Conservation (phyloP, 768 basidiomycete species). For the Ramaria rubella region DNA sequence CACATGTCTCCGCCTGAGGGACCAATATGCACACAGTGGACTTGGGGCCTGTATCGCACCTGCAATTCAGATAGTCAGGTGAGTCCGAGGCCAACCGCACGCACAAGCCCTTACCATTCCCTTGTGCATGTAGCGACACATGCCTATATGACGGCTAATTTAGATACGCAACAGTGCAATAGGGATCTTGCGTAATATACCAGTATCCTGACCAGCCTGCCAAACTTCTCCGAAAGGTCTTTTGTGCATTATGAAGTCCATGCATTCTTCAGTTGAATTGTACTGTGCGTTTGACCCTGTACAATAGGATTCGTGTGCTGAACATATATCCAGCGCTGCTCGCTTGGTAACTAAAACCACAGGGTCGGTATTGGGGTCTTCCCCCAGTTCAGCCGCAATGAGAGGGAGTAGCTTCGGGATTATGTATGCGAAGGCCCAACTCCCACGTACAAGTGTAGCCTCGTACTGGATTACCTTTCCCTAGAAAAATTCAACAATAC, state of each 20-base stretch:
- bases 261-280: not conserved
- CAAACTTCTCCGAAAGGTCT: not conserved
- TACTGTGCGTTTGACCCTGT: not conserved
- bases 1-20: not conserved
- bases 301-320: not conserved
- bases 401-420: not conserved
- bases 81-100: not conserved
- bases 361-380: not conserved
- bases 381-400: not conserved
- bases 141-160: not conserved
- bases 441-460: not conserved
- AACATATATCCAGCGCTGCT: not conserved
- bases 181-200: not conserved
- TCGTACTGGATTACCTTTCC: not conserved
- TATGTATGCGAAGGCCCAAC: not conserved
- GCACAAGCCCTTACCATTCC: not conserved
- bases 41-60: slow-evolving; percentile 1
- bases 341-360: not conserved
- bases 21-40: not conserved
- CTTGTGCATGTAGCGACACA: slow-evolving; percentile 2
- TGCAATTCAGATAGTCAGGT: not conserved
- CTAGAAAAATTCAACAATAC: not conserved
- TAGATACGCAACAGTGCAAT: not conserved
- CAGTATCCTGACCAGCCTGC: not conserved
- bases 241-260: not conserved